phyloP scores from a whole-genome alignment of 495 filamentous ascomycete species.

The Cercophora newfieldiana region DNA sequence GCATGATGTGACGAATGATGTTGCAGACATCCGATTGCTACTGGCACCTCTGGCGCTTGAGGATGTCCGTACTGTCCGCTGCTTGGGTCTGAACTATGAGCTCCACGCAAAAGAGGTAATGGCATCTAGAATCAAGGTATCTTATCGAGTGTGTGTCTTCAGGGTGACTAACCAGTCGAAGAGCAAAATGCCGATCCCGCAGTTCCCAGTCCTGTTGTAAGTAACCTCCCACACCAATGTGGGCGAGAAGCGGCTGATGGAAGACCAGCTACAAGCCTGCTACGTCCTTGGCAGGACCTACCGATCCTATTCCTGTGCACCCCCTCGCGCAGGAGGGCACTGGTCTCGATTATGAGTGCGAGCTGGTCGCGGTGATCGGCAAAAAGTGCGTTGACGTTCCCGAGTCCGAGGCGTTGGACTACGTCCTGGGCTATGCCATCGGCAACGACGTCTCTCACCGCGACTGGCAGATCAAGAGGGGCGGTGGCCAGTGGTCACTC shows the following conservation, averaged over 20 bases:
- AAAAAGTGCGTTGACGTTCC: slow-evolving; percentile 67
- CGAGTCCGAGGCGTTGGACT: slow-evolving; percentile 65
- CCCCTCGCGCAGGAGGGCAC: slow-evolving; percentile 55
- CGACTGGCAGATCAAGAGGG: slow-evolving; percentile 77
- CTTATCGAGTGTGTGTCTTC: neutral
- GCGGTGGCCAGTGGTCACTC: slow-evolving; percentile 77
- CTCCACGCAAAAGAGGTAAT: slow-evolving; percentile 78
- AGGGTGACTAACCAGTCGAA: slow-evolving; percentile 24
- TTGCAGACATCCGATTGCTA: slow-evolving; percentile 64
- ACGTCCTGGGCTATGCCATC: slow-evolving; percentile 77
- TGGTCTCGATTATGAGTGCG: slow-evolving; percentile 83
- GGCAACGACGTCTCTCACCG: slow-evolving; percentile 85
- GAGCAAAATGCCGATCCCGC: slow-evolving; percentile 71
- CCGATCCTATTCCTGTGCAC: slow-evolving; percentile 66
- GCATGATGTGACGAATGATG: slow-evolving; percentile 67
- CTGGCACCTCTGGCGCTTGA: slow-evolving; percentile 67
- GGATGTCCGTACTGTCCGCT: slow-evolving; percentile 74
- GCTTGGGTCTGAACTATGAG: slow-evolving; percentile 80
- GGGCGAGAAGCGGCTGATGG: neutral
- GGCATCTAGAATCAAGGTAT: neutral
- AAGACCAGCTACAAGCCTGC: slow-evolving; percentile 66
- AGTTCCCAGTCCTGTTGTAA: slow-evolving; percentile 72
- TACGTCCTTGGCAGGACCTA: slow-evolving; percentile 69
- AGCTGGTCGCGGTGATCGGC: slow-evolving; percentile 77
- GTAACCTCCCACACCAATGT: slow-evolving; percentile 17